Evolutionary conservation across 108 stramenopile genomes (phyloP).

Genomic region (Fistulifera pelliculosa): DNA sequence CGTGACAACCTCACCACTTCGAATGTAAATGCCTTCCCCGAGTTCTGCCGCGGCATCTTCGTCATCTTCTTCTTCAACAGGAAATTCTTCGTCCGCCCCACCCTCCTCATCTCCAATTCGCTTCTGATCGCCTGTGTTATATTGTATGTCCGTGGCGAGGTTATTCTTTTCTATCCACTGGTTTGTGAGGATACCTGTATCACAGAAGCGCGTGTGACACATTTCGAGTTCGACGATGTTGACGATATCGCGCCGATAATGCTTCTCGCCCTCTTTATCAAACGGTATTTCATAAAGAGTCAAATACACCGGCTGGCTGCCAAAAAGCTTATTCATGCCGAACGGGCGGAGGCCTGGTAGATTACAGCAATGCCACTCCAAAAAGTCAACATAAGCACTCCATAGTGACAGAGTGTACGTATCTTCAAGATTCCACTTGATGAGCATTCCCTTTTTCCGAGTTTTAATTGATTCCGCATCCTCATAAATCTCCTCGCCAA

Average conservation of each 20-base stretch:
- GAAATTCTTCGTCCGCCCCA: constrained; percentile 8
- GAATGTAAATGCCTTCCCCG: constrained; percentile 49
- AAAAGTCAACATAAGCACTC: constrained; percentile 77
- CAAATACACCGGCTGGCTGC: constrained; percentile 60
- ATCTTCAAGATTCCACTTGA: constrained; percentile 68
- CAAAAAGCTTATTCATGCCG: constrained; percentile 50
- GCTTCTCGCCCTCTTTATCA: constrained; percentile 22
- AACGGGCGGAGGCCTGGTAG: constrained; percentile 80
- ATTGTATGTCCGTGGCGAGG: not conserved
- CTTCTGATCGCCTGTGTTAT: not conserved
- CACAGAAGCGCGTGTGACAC: constrained; percentile 15
- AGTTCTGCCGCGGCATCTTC: constrained; percentile 42
- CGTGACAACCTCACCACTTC: constrained; percentile 44
- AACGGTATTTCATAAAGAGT: constrained; percentile 53
- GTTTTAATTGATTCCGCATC: constrained; percentile 49
- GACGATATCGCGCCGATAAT: constrained; percentile 20
- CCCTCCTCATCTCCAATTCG: not conserved
- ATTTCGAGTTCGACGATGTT: constrained; percentile 39
- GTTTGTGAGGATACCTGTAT: constrained; percentile 15
- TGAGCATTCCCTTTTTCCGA: constrained; percentile 49
- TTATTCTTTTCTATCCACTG: constrained; percentile 14
- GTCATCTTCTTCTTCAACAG: constrained; percentile 23
- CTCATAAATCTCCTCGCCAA: constrained; percentile 69
- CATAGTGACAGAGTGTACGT: constrained; percentile 79
- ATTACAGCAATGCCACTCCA: constrained; percentile 69